These are phyloP conservation scores for Bryoglossum gracile DNA, from an alignment of 495 filamentous ascomycete species.

Conservation along the genomic window DNA sequence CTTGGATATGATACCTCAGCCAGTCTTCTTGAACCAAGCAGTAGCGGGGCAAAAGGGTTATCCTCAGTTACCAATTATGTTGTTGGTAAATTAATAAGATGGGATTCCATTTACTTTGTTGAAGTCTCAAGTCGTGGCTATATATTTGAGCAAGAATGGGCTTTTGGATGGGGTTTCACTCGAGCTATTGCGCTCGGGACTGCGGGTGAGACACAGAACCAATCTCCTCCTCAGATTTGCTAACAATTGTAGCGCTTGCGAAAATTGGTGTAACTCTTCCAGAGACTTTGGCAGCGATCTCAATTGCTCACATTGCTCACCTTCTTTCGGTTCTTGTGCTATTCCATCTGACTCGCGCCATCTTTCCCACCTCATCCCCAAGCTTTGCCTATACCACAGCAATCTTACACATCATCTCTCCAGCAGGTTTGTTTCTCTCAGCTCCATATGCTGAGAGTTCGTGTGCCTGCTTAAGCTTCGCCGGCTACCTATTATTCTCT, in stretches of 20 bases:
- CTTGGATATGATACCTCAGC: conserved; percentile 88
- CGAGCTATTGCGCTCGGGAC: conserved; percentile 10
- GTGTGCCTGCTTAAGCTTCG: conserved; percentile 72
- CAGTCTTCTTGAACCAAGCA: conserved; percentile 40
- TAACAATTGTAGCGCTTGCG: conserved; percentile 12
- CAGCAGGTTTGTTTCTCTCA: conserved; percentile 83
- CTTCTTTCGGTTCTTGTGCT: conserved; percentile 57
- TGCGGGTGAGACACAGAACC: conserved; percentile 13
- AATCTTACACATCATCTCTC: conserved; percentile 71
- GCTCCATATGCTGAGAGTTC: conserved; percentile 79
- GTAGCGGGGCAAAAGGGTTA: conserved; percentile 48
- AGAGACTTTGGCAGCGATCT: conserved; percentile 40
- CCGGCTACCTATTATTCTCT: conserved; percentile 63
- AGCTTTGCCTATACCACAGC: conserved; percentile 59
- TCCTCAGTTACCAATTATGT: conserved; percentile 44
- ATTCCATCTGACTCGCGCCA: conserved; percentile 36
- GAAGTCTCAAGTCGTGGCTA: conserved; percentile 64
- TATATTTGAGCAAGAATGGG: conserved; percentile 92
- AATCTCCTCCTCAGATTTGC: neutral
- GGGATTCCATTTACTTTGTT: conserved; percentile 89
- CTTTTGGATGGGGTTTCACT: conserved; percentile 55
- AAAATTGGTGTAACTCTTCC: conserved; percentile 6
- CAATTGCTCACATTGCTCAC: conserved; percentile 58
- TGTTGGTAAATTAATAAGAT: conserved; percentile 59
- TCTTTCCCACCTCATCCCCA: conserved; percentile 26